Evolutionary conservation across 2,329 filamentous ascomycete genomes (phyloP).

Genomic region (Colletotrichum abscissum): DNA sequence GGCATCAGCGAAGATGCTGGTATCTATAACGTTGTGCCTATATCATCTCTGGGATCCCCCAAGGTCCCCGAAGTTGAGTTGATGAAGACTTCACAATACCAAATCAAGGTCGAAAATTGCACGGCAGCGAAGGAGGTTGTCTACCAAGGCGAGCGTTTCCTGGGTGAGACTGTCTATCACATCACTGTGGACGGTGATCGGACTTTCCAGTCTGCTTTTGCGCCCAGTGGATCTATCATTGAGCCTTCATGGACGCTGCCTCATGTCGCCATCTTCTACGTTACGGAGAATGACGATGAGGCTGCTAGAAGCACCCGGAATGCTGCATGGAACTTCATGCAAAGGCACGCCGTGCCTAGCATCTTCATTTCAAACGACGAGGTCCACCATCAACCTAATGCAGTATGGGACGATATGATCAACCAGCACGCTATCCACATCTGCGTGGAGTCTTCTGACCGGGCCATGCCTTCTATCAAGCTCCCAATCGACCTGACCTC

Average conservation of each 20-base stretch:
- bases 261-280: constrained; percentile 62
- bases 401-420: constrained; percentile 48
- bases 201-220: constrained; percentile 48
- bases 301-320: constrained; percentile 51
- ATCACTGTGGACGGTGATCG: constrained; percentile 54
- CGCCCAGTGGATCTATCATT: constrained; percentile 50
- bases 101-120: constrained; percentile 63
- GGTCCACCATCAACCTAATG: constrained; percentile 48
- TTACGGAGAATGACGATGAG: constrained; percentile 54
- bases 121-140: constrained; percentile 50
- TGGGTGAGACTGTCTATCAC: constrained; percentile 46
- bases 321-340: constrained; percentile 59
- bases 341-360: constrained; percentile 57
- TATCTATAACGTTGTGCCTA: constrained; percentile 63
- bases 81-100: constrained; percentile 61
- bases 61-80: constrained; percentile 61
- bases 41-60: constrained; percentile 59
- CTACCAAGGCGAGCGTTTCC: constrained; percentile 38
- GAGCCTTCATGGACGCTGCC: constrained; percentile 59
- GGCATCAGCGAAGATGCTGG: constrained; percentile 45
- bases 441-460: constrained; percentile 55
- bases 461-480: constrained; percentile 50
- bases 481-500: constrained; percentile 60
- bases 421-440: constrained; percentile 58
- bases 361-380: constrained; percentile 60